Evolutionary conservation across 768 basidiomycete species (phyloP).

Genomic region (Hortiboletus campestris): DNA sequence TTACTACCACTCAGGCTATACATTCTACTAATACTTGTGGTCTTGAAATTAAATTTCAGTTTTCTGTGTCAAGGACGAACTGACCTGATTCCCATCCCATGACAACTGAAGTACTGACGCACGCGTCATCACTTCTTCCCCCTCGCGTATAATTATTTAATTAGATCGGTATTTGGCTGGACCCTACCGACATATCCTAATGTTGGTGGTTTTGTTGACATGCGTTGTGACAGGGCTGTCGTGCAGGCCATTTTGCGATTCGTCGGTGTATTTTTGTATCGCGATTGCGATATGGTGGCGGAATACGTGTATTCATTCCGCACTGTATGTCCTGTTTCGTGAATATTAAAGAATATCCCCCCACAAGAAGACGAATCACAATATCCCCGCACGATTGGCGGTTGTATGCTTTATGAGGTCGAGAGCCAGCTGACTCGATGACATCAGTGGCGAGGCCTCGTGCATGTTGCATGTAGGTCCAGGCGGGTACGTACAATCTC

Average conservation of each 20-base stretch:
- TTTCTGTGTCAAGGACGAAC: too few species aligned
- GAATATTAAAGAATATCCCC: not conserved
- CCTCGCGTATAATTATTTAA: too few species aligned
- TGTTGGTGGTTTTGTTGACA: constrained; percentile 2
- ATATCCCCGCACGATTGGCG: constrained; percentile 11
- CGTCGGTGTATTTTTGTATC: constrained; percentile 19
- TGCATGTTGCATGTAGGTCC: not conserved
- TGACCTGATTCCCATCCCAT: too few species aligned
- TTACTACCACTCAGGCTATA: too few species aligned
- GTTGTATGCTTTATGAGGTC: not conserved
- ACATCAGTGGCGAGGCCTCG: constrained; percentile 6
- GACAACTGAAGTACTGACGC: too few species aligned
- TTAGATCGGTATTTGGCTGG: too few species aligned
- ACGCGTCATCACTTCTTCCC: too few species aligned
- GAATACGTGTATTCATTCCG: constrained; percentile 6
- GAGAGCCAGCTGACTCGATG: not conserved
- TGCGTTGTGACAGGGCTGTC: constrained; percentile 3
- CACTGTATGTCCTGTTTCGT: not conserved
- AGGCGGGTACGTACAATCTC: not conserved
- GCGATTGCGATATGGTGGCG: constrained; percentile 3
- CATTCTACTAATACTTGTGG: too few species aligned
- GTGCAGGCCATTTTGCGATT: constrained; percentile 22
- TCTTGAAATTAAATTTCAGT: too few species aligned
- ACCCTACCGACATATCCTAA: too few species aligned
- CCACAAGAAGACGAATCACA: constrained; percentile 7